Percentiles rank a stretch among this genome's conserved stretches.
Evolutionary conservation across 2,329 filamentous ascomycete genomes (phyloP).

Genomic region (Chaetomiaceae sp.): DNA sequence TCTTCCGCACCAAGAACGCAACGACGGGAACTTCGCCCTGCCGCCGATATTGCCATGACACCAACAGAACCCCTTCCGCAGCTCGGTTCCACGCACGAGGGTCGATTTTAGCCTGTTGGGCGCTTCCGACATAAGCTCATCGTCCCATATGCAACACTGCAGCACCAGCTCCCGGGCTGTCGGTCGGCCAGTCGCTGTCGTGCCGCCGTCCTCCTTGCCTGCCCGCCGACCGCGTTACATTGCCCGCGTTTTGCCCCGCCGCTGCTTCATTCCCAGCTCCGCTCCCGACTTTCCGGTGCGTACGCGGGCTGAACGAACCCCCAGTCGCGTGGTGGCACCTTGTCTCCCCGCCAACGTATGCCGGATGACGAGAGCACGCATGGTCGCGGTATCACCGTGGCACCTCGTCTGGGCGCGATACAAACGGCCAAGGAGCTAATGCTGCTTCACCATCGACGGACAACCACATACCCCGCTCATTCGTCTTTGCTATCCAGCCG

Average conservation of each 20-base stretch:
- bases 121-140: conserved; percentile 16
- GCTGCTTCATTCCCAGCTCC: conserved; percentile 7
- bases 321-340: background rate
- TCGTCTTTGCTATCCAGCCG: background rate
- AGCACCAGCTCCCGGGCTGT: conserved; percentile 18
- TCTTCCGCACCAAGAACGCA: background rate
- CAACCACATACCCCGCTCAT: background rate
- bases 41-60: conserved; percentile 13
- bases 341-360: background rate
- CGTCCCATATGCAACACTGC: background rate
- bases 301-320: conserved; percentile 8
- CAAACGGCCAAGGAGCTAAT: conserved; percentile 14
- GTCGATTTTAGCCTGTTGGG: conserved; percentile 22
- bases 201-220: conserved; percentile 13
- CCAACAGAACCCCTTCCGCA: conserved; percentile 12
- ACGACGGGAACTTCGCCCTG: background rate
- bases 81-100: conserved; percentile 14
- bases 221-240: background rate
- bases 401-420: conserved; percentile 7
- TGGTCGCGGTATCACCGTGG: conserved; percentile 8
- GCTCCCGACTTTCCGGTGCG: conserved; percentile 24
- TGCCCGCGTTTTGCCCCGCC: conserved; percentile 7
- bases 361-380: background rate
- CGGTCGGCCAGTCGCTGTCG: conserved; percentile 18
- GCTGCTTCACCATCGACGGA: conserved; percentile 5